Base-by-base conservation (phyloP, 345 rosid species). In the Clausena lansium region DNA sequence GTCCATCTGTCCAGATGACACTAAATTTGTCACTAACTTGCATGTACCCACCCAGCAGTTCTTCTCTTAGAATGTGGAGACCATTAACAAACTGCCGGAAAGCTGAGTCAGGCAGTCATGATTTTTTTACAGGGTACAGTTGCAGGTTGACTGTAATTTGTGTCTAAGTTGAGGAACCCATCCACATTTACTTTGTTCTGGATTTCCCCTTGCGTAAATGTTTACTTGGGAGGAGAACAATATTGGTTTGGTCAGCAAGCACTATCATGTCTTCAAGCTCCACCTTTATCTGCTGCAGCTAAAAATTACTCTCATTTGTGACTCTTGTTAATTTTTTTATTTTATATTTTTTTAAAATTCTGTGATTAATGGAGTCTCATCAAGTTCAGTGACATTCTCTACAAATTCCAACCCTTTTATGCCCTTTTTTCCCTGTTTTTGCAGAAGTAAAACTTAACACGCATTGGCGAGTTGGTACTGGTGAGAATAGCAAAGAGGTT, bases 401-500 rank as follows among this genome's bases (percentile, higher is more conserved):
- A 58, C 50, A 55, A 73, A n/a, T 74, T 82, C 84, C 79, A 76
- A 81, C 79, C 79, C 35, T 38, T 81, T 58, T 69, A 64, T 76
- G 80, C 59, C 61, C 33, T 35, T 64, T 27, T 67, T 84, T 88
- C 70, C 17, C 50, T 5, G 60, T 85, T 82, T 83, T n/a, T 91
- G 90, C 92, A 97, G 99, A 86, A 81, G 83, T 97, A 69, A 80
- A 71, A 86, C 87, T 89, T 77, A 75, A 84, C 35, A 75, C 81
- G 13, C 74, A 69, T 9, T 97, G 99, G 98, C 83, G 91, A 77
- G 93, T 94, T 38, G 90, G 97, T 75, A 81, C 78, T 63, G 99
- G 97, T 75, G 97, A 91, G 86, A 88, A 87, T 80, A 93, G 99
- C 90, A 97, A 97, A 84, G 99, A 97, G 83, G 87, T 88, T 70